These are phyloP conservation scores for Pterocarpus macrocarpus DNA, from an alignment of 306 rosid genomes.

Conservation along the genomic window DNA sequence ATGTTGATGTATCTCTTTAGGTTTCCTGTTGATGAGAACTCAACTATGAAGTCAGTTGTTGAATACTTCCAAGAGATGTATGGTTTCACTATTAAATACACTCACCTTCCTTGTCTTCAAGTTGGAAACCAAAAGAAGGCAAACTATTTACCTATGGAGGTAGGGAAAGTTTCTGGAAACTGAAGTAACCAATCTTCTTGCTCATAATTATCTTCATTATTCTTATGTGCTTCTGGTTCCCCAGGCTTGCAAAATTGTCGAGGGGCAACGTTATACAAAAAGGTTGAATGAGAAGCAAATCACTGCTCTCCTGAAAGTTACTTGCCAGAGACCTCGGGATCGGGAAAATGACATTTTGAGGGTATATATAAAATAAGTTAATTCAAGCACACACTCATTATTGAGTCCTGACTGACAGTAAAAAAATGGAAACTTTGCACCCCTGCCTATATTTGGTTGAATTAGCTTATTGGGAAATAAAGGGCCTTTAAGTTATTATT, in stretches of 20 bases:
- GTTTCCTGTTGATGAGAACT: constrained; percentile 95
- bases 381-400: not conserved
- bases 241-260: constrained; percentile 99
- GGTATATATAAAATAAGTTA: constrained; percentile 54
- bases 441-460: not conserved
- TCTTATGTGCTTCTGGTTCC: constrained; percentile 43
- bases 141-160: constrained; percentile 99
- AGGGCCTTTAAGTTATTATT: constrained; percentile 8
- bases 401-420: constrained; percentile 18
- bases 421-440: not conserved
- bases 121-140: constrained; percentile 99
- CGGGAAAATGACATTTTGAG: constrained; percentile 89
- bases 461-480: not conserved
- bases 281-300: constrained; percentile 97
- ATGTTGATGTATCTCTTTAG: constrained; percentile 52
- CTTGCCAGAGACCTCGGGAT: constrained; percentile 97
- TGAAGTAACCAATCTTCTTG: constrained; percentile 32
- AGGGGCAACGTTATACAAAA: constrained; percentile 93
- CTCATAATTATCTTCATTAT: constrained; percentile 3
- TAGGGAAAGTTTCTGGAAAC: constrained; percentile 41
- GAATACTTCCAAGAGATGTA: constrained; percentile 99
- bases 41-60: constrained; percentile 95
- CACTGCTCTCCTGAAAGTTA: constrained; percentile 87
- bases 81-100: constrained; percentile 88
- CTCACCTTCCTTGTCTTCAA: constrained; percentile 99